A percentile compares a stretch with the other conserved stretches of the same genome.
phyloP scores from a whole-genome alignment of 495 filamentous ascomycete species.

The Xylaria intraflava region DNA sequence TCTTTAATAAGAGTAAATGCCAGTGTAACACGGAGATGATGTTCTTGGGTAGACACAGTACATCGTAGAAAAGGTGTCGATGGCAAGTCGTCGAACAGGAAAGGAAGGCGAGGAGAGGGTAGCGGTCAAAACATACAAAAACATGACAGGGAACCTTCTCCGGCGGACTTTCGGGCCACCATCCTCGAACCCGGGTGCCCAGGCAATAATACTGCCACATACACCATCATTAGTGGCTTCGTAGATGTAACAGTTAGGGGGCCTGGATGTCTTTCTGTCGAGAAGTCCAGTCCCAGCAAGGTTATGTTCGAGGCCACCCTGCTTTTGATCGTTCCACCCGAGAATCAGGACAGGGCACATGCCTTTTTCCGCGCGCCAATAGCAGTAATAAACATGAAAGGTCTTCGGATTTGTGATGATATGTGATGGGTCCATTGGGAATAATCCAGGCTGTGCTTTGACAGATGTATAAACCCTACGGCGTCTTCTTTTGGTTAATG shows the following conservation, averaged over 20 bases:
- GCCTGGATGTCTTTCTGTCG: constrained; percentile 6
- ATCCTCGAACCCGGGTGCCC: constrained; percentile 35
- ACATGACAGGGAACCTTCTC: constrained; percentile 40
- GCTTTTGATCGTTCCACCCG: constrained; percentile 28
- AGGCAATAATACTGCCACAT: constrained; percentile 26
- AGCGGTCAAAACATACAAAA: constrained; percentile 16
- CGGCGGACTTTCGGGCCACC: constrained; percentile 26
- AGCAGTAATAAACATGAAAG: constrained; percentile 30
- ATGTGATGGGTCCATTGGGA: not conserved
- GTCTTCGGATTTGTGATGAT: constrained; percentile 20
- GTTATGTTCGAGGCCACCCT: constrained; percentile 29
- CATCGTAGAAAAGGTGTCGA: not conserved
- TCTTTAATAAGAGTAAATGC: not conserved
- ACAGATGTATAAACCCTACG: not conserved
- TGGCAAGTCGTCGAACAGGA: not conserved
- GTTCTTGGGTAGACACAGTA: not conserved
- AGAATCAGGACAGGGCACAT: constrained; percentile 37
- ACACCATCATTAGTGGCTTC: not conserved
- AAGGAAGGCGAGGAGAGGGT: not conserved
- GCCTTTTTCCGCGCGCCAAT: constrained; percentile 22
- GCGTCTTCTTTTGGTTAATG: not conserved
- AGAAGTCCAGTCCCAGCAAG: constrained; percentile 31
- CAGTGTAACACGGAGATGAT: not conserved
- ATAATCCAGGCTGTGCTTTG: not conserved
- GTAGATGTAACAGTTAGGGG: constrained; percentile 34